Percentiles rank a stretch among this genome's conserved stretches.
These are phyloP conservation scores for Fraxinus baroniana DNA, from an alignment of 305 asterid species.

Conservation along the genomic window DNA sequence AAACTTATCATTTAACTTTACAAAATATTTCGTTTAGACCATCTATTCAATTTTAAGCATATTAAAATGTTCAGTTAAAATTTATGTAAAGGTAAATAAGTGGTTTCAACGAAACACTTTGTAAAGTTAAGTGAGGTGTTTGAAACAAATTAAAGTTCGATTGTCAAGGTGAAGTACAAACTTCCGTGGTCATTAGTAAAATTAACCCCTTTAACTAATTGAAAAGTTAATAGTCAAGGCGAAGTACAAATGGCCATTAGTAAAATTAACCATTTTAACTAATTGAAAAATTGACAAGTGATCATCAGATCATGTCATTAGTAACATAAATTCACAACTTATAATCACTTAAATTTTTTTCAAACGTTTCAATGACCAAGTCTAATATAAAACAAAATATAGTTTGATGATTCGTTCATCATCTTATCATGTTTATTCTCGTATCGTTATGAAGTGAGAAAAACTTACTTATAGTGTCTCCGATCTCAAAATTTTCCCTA, in stretches of 20 bases:
- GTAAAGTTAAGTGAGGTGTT: background rate
- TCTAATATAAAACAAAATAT: background rate
- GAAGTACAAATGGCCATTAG: too few species aligned
- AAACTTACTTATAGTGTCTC: conserved; percentile 22
- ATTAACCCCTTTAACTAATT: too few species aligned
- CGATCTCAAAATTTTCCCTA: conserved; percentile 7
- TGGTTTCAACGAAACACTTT: background rate
- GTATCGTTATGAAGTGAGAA: background rate
- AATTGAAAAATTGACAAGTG: background rate
- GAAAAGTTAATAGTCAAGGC: too few species aligned
- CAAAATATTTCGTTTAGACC: too few species aligned
- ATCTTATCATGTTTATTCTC: background rate
- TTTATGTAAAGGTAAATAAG: too few species aligned
- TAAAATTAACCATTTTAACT: too few species aligned
- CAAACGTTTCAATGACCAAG: background rate
- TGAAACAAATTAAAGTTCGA: background rate
- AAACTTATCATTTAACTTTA: background rate
- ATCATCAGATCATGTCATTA: too few species aligned
- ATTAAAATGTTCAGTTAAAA: too few species aligned
- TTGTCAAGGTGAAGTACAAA: background rate
- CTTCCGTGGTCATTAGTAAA: too few species aligned
- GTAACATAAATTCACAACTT: background rate
- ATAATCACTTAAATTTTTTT: too few species aligned
- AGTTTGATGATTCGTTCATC: background rate
- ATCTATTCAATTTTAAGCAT: too few species aligned